Conservation (phyloP, 148 eudicot species). For the Simmondsia chinensis region DNA sequence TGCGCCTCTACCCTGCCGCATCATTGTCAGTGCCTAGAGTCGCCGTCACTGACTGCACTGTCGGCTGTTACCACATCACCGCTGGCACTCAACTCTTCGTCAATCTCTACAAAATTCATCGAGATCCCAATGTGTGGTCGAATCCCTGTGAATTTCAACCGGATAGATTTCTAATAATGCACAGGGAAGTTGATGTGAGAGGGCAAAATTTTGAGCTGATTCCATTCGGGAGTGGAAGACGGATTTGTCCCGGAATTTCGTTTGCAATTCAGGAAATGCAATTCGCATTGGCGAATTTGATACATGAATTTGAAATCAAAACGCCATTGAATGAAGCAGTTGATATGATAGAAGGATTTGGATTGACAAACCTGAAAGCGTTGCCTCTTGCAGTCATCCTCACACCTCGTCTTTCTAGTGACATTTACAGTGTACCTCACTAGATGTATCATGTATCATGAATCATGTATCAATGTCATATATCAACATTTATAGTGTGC, state of each 20-base stretch:
- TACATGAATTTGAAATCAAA: not conserved
- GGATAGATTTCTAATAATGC: slow-evolving; percentile 2
- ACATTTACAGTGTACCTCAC: no score
- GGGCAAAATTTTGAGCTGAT: no score
- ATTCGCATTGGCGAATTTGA: not conserved
- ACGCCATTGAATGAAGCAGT: not conserved
- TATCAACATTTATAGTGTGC: no score
- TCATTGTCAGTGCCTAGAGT: slow-evolving; percentile 2
- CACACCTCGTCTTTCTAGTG: not conserved
- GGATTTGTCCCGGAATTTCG: no score
- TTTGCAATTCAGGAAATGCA: not conserved
- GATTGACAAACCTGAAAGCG: not conserved
- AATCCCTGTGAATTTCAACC: not conserved
- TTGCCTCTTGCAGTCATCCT: not conserved
- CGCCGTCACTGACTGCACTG: not conserved
- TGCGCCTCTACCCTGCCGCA: slow-evolving; percentile 14
- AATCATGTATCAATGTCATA: no score
- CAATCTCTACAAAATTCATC: no score
- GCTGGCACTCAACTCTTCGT: no score
- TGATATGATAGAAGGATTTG: not conserved
- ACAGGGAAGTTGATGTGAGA: slow-evolving; percentile 9
- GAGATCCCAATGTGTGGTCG: not conserved
- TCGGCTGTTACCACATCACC: not conserved
- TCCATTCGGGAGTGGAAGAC: no score
- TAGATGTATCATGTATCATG: no score